Base-by-base conservation (phyloP, 2,329 filamentous ascomycete species). In the Aspergillus sojae region DNA sequence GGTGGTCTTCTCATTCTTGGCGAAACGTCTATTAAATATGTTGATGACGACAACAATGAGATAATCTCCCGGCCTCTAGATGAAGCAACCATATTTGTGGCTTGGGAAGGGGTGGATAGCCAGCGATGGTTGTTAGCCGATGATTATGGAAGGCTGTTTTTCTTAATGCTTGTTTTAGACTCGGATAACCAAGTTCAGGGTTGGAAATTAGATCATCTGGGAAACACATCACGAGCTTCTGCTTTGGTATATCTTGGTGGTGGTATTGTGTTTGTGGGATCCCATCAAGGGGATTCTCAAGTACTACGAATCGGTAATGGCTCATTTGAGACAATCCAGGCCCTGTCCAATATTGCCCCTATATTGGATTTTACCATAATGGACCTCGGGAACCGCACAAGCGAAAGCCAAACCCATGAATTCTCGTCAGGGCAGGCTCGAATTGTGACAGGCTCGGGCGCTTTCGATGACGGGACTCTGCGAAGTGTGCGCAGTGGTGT, bases 381-480 rank as follows among this genome's bases (percentile, higher is more conserved):
- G 93, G 95, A 98, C 72, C 91, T 98, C 84, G 94, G 94, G 0
- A 94, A 93, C 70, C 85, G 92, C 61, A 89, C 92, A 64, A 90
- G 90, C 26, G 91, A 95, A 67, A 88, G 85, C 10, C 89, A 92
- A 21, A 91, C 90, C 3, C 96, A 95, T 71, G 92, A 95, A 66
- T 99, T 97, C 73, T 96, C 94, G 0, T 97, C 94, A 0, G 95
- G 95, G 0, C 94, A 99, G 78, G 94, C 95, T 53, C 88, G 94
- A 45, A 91, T 99, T 65, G 93, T 99, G 12, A 94, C 94, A 2
- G 94, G 93, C 0, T 97, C 94, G 61, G 95, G 95, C 32, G 93
- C 92, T 0, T 95, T 92, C 74, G 89, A 91, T 67, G 93, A 97
- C 72, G 95, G 95, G 21, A 94, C 91, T 61, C 80, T 99, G 59